Evolutionary conservation across 805 yeast species (phyloP), one percentile per base, ranked within the genome.

Genomic region (Barnettozyma populi): DNA sequence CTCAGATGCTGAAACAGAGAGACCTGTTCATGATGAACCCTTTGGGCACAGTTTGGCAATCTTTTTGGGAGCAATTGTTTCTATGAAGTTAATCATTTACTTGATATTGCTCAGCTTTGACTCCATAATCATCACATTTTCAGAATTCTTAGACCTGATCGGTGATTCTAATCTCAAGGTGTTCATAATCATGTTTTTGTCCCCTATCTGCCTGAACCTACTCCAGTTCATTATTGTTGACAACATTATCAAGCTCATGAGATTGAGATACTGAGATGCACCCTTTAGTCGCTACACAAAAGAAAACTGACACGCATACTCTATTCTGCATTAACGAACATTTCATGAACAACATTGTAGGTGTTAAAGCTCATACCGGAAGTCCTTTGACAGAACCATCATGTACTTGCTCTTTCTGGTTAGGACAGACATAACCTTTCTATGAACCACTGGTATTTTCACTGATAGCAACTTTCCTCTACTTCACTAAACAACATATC

Each of bases 101-200:
- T 52, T 84, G 2, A 62, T 88, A 35, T 73, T 86, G 35, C 74
- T 80, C 43, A 43, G 37, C 21, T 47, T 47, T 34, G 43, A 45
- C n/a, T 24, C 43, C 23, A 65, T 82, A 54, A 90, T 90, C 38
- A 70, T 82, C 49, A 77, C 87, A 52, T 90, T 86, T 51, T 78
- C 94, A 5, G 83, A 84, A 57, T 47, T 47, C 14, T 39, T 47
- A 41, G 21, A 47, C 21, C 32, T 47, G 19, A 47, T 47, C 10
- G 78, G 78, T 45, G 81, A 82, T 64, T 94, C 95, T 2, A 80
- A 84, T 52, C 73, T 89, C 35, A 96, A 94, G 63, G 87, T 92
- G 14, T 82, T 86, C 36, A 76, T 92, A 51, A 96, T 94, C 23
- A 84, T 92, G 82, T 78, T 94, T 61, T 76, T 86, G 8, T 84